Percentiles rank a stretch among this genome's conserved stretches.
These are phyloP conservation scores for Sarcodon sp. DNA, from an alignment of 768 basidiomycete species.

Conservation along the genomic window DNA sequence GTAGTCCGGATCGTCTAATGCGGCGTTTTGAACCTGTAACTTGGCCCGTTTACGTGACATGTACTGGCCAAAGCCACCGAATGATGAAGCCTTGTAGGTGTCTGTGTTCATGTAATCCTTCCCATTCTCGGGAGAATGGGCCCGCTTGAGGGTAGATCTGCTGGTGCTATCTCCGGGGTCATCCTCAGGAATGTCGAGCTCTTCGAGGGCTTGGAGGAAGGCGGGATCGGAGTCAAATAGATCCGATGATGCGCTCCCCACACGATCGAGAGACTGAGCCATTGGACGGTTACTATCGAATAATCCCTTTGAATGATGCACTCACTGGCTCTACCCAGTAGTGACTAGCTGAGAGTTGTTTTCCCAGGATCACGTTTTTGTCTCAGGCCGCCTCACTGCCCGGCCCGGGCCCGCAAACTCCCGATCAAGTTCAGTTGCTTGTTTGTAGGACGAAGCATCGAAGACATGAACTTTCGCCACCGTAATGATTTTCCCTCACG, in stretches of 20 bases:
- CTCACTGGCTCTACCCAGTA: too few relatives aligned
- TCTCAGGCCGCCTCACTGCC: too few relatives aligned
- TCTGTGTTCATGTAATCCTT: conserved; percentile 18
- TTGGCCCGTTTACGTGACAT: conserved; percentile 88
- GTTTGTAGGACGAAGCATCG: too few relatives aligned
- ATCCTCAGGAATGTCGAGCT: conserved; percentile 36
- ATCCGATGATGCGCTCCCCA: conserved; percentile 27
- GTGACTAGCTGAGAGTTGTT: too few relatives aligned
- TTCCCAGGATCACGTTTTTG: too few relatives aligned
- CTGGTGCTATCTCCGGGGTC: conserved; percentile 3
- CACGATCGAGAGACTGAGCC: too few relatives aligned
- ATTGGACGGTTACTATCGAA: too few relatives aligned
- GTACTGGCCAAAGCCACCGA: conserved; percentile 80
- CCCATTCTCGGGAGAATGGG: conserved; percentile 19
- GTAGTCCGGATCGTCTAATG: conserved; percentile 16
- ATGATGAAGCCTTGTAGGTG: conserved; percentile 66
- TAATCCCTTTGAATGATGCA: too few relatives aligned
- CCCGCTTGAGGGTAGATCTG: conserved; percentile 21
- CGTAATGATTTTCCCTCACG: too few relatives aligned
- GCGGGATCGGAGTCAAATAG: conserved; percentile 44
- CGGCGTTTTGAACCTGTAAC: conserved; percentile 66
- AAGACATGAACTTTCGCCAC: too few relatives aligned
- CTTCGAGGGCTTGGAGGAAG: conserved; percentile 31
- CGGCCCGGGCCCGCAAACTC: too few relatives aligned
- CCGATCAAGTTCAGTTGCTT: too few relatives aligned